phyloP scores from a whole-genome alignment of 257 asterid genomes.

The Penstemon newberryi region DNA sequence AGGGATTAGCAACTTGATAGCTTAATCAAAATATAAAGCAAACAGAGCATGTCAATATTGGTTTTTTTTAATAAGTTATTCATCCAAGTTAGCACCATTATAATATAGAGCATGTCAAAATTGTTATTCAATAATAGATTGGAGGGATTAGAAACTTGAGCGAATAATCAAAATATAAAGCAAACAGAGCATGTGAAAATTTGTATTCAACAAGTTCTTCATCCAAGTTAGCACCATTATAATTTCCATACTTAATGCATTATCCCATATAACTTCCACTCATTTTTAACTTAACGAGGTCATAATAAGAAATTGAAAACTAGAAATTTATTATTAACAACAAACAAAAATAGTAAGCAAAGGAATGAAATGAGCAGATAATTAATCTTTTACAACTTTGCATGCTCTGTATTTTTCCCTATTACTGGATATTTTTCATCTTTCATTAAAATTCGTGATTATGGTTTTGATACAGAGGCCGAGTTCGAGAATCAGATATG shows the following conservation, averaged over 20 bases:
- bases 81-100: too few species aligned
- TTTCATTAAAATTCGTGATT: conserved; percentile 16
- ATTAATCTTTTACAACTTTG: not conserved
- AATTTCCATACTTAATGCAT: not conserved
- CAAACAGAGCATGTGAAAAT: not conserved
- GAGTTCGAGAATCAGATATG: conserved; percentile 55
- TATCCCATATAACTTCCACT: not conserved
- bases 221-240: not conserved
- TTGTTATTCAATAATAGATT: not conserved
- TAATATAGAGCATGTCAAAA: too few species aligned
- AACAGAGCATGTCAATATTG: too few species aligned
- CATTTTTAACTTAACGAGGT: not conserved
- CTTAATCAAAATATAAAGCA: too few species aligned
- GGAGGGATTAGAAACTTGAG: not conserved
- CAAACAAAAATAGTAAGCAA: not conserved
- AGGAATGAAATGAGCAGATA: not conserved
- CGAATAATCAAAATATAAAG: not conserved
- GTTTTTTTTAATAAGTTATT: too few species aligned
- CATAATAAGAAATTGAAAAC: not conserved
- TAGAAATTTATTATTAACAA: not conserved
- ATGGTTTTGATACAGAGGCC: conserved; percentile 47
- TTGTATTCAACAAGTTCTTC: not conserved
- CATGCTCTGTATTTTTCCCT: not conserved
- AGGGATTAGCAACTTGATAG: too few species aligned
- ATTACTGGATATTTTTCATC: conserved; percentile 7